A percentile compares a stretch with the other conserved stretches of the same genome.
These are phyloP conservation scores for Marchantia paleacea DNA, from an alignment of 225 moss, liverwort and hornwort genomes.

Conservation along the genomic window DNA sequence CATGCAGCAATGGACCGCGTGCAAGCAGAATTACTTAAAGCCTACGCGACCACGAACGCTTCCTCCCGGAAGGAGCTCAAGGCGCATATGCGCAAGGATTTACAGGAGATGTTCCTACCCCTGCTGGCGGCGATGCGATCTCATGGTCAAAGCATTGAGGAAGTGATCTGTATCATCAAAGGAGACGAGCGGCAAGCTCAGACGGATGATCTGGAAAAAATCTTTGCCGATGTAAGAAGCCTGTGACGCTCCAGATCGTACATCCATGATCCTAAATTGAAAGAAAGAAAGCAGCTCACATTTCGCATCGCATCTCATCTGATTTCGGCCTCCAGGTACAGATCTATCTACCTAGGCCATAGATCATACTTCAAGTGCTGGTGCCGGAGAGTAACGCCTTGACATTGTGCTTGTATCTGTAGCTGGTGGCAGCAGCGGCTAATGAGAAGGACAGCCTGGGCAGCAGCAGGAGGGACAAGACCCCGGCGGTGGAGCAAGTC, in stretches of 20 bases:
- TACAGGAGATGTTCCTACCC: constrained; percentile 10
- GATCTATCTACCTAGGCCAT: neutral
- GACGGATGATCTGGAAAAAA: constrained; percentile 21
- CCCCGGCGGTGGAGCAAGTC: neutral
- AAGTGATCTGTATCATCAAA: constrained; percentile 12
- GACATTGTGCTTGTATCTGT: neutral
- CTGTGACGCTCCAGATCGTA: neutral
- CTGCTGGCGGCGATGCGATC: constrained; percentile 6
- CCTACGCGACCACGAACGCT: neutral
- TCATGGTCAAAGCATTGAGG: constrained; percentile 3
- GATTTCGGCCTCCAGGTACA: constrained; percentile 3
- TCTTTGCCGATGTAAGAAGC: constrained; percentile 21
- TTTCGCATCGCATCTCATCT: neutral
- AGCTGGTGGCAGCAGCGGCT: constrained; percentile 10
- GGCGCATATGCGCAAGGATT: constrained; percentile 1
- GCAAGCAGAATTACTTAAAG: neutral
- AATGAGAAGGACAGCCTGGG: neutral
- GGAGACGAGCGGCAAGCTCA: constrained; percentile 15
- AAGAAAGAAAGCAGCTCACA: neutral
- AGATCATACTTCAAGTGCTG: neutral
- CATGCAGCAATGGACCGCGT: neutral
- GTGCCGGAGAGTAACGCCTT: neutral
- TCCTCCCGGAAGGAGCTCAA: constrained; percentile 9
- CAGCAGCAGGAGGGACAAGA: neutral
- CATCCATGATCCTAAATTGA: neutral